Evolutionary conservation across 345 rosid genomes (phyloP), one percentile per base, ranked within the genome.

Genomic region (Citrus mangshanensis): DNA sequence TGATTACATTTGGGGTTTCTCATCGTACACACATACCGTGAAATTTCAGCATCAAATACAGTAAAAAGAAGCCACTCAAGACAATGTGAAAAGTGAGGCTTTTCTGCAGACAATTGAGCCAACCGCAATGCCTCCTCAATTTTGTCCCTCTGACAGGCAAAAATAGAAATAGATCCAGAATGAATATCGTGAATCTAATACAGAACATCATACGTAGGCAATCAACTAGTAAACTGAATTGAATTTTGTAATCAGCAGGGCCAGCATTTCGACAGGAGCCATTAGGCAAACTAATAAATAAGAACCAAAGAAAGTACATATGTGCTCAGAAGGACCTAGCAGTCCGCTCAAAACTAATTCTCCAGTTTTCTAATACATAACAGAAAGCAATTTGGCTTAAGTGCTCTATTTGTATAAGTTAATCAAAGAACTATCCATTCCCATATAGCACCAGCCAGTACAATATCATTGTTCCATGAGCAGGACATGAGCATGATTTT

Each of bases 51-150:
- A 81, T 96, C 99, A 81, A 96, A 96, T 71, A 96, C 99, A 6
- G 99, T 94, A 78, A 96, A 96, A 80, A 94, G 97, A 89, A 94
- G 97, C 99, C 97, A 96, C 85, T 96, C 99, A 79, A 96, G 82
- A 88, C 97, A 96, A 83, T 91, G 97, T 67, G 95, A 93, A 86
- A 96, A 96, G 78, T 96, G 99, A 82, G 97, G 97, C 83, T 92
- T 96, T 88, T 91, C 94, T 24, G 97, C 98, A 51, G 99, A 96
- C 86, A 93, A 81, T 70, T 88, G 95, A 70, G 97, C 98, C 84
- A 91, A 83, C 77, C 84, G 86, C 79, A 94, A 76, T 67, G 97
- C 97, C 88, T 94, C 98, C 84, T 93, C 97, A 46, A 79, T 89
- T 89, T 95, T 95, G 82, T 91, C 89, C 84, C 99, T 89, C 98